Percentiles rank a stretch among this genome's conserved stretches.
These are phyloP conservation scores for Nothopassalora personata DNA, from an alignment of 2,329 filamentous ascomycete genomes.

Conservation along the genomic window DNA sequence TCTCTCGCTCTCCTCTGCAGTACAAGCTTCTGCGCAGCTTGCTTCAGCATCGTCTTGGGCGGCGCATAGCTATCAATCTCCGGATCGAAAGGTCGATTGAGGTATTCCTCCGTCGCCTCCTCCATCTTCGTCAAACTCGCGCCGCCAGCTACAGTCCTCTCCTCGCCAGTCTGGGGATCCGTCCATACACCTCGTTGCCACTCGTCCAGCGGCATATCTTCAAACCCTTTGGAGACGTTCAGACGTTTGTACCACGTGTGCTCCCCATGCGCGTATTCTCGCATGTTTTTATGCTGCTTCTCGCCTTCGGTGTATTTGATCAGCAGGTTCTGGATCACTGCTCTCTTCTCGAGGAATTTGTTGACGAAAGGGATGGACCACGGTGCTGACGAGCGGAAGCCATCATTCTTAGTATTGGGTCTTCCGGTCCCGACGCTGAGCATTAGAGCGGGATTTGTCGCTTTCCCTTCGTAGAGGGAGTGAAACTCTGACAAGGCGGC, in stretches of 20 bases:
- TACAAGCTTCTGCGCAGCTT: slow-evolving; percentile 46
- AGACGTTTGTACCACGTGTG: slow-evolving; percentile 49
- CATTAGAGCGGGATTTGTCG: slow-evolving; percentile 39
- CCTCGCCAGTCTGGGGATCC: slow-evolving; percentile 13
- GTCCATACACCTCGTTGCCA: slow-evolving; percentile 42
- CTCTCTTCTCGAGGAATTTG: slow-evolving; percentile 45
- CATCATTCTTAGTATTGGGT: slow-evolving; percentile 40
- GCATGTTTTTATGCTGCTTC: slow-evolving; percentile 44
- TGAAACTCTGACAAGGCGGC: slow-evolving; percentile 46
- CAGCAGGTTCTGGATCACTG: slow-evolving; percentile 46
- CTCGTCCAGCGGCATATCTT: slow-evolving; percentile 44
- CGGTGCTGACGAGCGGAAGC: slow-evolving; percentile 43
- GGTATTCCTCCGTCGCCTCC: slow-evolving; percentile 37
- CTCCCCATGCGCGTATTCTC: slow-evolving; percentile 43
- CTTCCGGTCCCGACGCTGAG: slow-evolving; percentile 45
- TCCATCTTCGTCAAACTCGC: slow-evolving; percentile 43
- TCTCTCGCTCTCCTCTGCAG: slow-evolving; percentile 42
- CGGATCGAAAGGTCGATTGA: slow-evolving; percentile 35
- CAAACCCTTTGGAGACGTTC: slow-evolving; percentile 43
- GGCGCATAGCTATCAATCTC: slow-evolving; percentile 41
- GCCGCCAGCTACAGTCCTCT: slow-evolving; percentile 35
- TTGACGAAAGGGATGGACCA: slow-evolving; percentile 38
- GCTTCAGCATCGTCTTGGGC: slow-evolving; percentile 41
- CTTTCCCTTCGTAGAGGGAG: slow-evolving; percentile 40
- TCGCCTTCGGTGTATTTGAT: slow-evolving; percentile 51